Evolutionary conservation across 805 yeast species (phyloP).

Genomic region (Wickerhamiella hasegawae): DNA sequence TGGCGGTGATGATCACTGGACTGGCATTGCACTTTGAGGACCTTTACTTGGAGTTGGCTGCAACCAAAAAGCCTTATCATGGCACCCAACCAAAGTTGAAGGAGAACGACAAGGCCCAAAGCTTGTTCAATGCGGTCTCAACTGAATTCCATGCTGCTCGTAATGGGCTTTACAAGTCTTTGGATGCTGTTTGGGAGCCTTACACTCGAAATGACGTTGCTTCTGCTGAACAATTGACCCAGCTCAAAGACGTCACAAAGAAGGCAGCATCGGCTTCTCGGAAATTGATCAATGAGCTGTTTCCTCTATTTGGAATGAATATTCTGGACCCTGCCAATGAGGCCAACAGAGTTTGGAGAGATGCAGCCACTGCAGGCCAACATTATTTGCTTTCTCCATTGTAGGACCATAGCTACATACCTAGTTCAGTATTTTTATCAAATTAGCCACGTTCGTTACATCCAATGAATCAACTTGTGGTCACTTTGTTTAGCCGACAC

Average conservation of each 20-base stretch:
- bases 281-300: constrained; percentile 1
- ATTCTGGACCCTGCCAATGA: constrained; percentile 2
- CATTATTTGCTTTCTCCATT: constrained; percentile 1
- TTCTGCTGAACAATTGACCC: background rate
- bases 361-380: constrained; percentile 2
- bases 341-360: constrained; percentile 2
- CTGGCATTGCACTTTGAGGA: constrained; percentile 4
- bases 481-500: background rate
- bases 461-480: background rate
- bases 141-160: background rate
- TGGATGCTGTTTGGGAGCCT: background rate
- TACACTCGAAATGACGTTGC: background rate
- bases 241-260: background rate
- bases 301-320: constrained; percentile 3
- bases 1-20: constrained; percentile 1
- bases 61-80: constrained; percentile 1
- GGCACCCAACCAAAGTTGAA: constrained; percentile 2
- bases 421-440: too few species aligned
- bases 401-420: background rate
- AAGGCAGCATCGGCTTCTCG: background rate
- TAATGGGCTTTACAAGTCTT: background rate
- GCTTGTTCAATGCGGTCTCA: background rate
- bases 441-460: background rate
- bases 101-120: background rate
- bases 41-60: constrained; percentile 2